Conservation (phyloP, 768 basidiomycete genomes). For the Rhizopogon rudus region DNA sequence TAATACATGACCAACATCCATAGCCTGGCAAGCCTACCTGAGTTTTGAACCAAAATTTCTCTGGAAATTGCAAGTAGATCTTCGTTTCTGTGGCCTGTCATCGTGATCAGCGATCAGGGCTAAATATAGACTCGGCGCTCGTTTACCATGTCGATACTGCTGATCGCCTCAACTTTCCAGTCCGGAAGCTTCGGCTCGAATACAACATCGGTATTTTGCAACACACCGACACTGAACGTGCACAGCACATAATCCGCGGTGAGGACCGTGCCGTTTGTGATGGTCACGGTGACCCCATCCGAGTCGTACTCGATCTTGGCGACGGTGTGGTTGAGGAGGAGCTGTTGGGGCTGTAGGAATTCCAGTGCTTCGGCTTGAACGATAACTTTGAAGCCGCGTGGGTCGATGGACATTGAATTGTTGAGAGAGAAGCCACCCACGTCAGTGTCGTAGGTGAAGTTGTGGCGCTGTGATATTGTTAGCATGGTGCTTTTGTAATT, state of each 20-base stretch:
- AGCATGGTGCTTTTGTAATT: too few species aligned
- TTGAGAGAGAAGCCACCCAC: conserved; percentile 60
- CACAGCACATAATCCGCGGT: conserved; percentile 55
- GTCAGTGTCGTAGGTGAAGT: conserved; percentile 49
- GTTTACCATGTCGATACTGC: conserved; percentile 53
- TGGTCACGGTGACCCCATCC: conserved; percentile 42
- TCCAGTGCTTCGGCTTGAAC: conserved; percentile 53
- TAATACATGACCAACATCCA: background rate
- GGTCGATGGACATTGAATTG: conserved; percentile 46
- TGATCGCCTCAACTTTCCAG: conserved; percentile 61
- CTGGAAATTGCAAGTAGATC: conserved; percentile 59
- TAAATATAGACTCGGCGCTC: too few species aligned
- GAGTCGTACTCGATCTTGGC: conserved; percentile 38
- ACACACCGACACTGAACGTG: conserved; percentile 67
- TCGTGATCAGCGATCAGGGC: too few species aligned
- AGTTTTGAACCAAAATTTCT: conserved; percentile 56
- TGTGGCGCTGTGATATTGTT: conserved; percentile 42
- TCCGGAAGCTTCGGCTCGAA: conserved; percentile 52
- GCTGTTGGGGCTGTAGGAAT: conserved; percentile 46
- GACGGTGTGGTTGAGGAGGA: conserved; percentile 48
- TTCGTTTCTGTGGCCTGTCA: conserved; percentile 55
- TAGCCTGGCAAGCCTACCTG: conserved; percentile 21
- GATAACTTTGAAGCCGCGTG: conserved; percentile 56
- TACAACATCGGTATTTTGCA: conserved; percentile 56
- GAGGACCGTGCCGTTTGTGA: conserved; percentile 38